Base-by-base conservation (phyloP, 1,284 basidiomycete species). In the Fomitiporia mediterranea region DNA sequence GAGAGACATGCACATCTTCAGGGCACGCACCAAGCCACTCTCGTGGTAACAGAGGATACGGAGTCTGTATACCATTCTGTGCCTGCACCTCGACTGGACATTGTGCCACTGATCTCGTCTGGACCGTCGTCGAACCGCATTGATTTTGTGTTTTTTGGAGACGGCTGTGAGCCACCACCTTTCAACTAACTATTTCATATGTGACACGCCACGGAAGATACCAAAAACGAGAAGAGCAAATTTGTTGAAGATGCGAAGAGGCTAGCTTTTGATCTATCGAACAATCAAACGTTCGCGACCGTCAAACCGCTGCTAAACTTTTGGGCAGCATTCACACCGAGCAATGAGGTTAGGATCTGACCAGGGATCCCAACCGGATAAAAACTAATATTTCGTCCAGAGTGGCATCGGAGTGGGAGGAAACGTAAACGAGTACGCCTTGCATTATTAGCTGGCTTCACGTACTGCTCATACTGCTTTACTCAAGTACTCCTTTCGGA, bases 261-360 rank as follows among this genome's bases (percentile, higher is more conserved):
- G 28, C 79, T 93, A 4, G 86, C 85, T 0, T 69, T 76, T 42
- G 88, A 89, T 63, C 78, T 93, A 35, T 83, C 89, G 1, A 69
- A 75, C 13, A 85, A 87, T 63, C 85, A 89, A 60, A 88, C 90
- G 0, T 91, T 91, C 69, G 77, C 82, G 55, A 84, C 86, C 0
- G 89, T 93, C 23, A 77, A 80, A 59, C 85, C 88, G 13, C 70
- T 93, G 34, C 69, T 93, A 57, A 93, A 93, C 65, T 86, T 93
- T 61, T 93, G 86, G 85, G 89, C 82, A 0, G 86, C 87, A 0
- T 93, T 90, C 63, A 76, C 84, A 5, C 83, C 89, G 0, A 89
- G 86, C 65, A 76, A 75, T 57, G 82, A 89, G 75, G 86, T 84
- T 47, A 23, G 62, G 56, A 42, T 40, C 28, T 58, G 25, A 48